Percentiles rank a stretch among this genome's conserved stretches.
phyloP scores from a whole-genome alignment of 1,284 basidiomycete genomes.

The Phellinidium pouzarii region DNA sequence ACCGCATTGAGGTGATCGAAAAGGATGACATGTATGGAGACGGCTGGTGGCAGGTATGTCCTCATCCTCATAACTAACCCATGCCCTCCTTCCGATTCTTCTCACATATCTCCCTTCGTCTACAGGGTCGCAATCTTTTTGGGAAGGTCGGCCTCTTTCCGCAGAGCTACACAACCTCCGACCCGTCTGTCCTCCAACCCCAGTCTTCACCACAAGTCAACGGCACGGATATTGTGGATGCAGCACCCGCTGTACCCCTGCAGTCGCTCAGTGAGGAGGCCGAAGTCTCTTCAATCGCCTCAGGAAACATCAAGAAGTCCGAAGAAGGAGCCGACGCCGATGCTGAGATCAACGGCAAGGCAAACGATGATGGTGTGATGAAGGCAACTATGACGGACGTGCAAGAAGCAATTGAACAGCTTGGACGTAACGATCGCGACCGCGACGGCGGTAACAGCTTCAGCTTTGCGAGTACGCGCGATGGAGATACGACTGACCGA shows the following conservation, averaged over 20 bases:
- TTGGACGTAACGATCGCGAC: slow-evolving; percentile 48
- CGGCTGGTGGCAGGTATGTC: slow-evolving; percentile 97
- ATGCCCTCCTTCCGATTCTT: slow-evolving; percentile 19
- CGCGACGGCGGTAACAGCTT: slow-evolving; percentile 59
- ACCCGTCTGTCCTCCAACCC: slow-evolving; percentile 29
- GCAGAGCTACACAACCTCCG: slow-evolving; percentile 75
- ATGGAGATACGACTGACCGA: slow-evolving; percentile 47
- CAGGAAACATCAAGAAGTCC: not conserved
- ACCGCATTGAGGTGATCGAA: slow-evolving; percentile 86
- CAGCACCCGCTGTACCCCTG: slow-evolving; percentile 17
- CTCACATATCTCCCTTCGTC: slow-evolving; percentile 14
- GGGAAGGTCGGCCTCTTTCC: slow-evolving; percentile 91
- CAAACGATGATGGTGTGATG: slow-evolving; percentile 54
- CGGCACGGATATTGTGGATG: slow-evolving; percentile 18
- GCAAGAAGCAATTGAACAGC: slow-evolving; percentile 78
- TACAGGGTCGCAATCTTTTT: slow-evolving; percentile 75
- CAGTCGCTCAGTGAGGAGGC: slow-evolving; percentile 21
- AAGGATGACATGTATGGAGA: slow-evolving; percentile 92
- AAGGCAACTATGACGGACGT: slow-evolving; percentile 82
- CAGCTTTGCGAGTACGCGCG: slow-evolving; percentile 60
- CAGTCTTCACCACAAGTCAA: slow-evolving; percentile 22
- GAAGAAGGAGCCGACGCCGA: not conserved
- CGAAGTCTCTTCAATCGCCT: slow-evolving; percentile 5
- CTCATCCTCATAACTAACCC: slow-evolving; percentile 12
- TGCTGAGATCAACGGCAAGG: slow-evolving; percentile 19